Percentiles rank a stretch among this genome's conserved stretches.
Evolutionary conservation across 441 rosid genomes (phyloP).

Genomic region (Aleurites moluccanus): DNA sequence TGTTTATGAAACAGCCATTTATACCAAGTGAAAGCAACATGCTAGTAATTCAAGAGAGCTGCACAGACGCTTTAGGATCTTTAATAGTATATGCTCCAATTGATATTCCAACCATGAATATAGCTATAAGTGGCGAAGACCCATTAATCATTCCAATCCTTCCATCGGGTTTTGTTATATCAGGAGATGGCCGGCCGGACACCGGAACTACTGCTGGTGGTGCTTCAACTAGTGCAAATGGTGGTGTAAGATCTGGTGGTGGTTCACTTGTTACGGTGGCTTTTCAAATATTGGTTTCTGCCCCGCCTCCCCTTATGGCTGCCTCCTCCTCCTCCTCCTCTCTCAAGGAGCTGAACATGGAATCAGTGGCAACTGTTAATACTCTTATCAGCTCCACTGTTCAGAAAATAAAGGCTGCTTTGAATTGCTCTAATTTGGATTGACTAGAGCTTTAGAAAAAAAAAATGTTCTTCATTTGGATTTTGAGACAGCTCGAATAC

Average conservation of each 20-base stretch:
- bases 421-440: constrained; percentile 39
- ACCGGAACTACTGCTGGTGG: neutral
- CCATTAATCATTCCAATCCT: constrained; percentile 44
- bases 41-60: constrained; percentile 59
- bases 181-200: constrained; percentile 41
- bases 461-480: no score
- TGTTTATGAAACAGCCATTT: constrained; percentile 31
- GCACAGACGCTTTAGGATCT: constrained; percentile 46
- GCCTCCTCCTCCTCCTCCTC: constrained; percentile 11
- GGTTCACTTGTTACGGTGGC: constrained; percentile 56
- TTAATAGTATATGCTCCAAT: constrained; percentile 62
- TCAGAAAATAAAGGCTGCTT: constrained; percentile 44
- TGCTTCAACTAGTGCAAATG: constrained; percentile 16
- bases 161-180: constrained; percentile 71
- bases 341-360: constrained; percentile 35
- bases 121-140: constrained; percentile 38
- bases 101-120: constrained; percentile 34
- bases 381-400: constrained; percentile 54
- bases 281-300: constrained; percentile 49
- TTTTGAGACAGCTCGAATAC: no score
- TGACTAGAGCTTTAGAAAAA: neutral
- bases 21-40: constrained; percentile 27
- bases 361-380: constrained; percentile 47
- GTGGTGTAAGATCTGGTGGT: constrained; percentile 18
- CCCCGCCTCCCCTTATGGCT: neutral